Conservation (phyloP, 2,329 filamentous ascomycete species). For the Colletotrichum sidae region DNA sequence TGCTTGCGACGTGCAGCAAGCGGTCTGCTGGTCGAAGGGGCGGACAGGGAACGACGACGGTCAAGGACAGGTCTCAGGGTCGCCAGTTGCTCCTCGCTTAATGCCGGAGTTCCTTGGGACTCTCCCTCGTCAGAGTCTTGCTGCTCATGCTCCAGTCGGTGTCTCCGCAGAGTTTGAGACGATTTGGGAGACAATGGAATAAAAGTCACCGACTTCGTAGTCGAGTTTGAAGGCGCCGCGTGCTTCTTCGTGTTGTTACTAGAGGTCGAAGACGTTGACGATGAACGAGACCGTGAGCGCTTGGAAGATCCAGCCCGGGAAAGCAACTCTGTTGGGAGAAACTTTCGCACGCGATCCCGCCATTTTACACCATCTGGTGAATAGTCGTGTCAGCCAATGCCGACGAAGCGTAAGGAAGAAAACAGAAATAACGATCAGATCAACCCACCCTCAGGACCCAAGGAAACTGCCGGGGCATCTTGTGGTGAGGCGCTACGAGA, state of each 20-base stretch:
- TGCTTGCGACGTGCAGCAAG: conserved; percentile 40
- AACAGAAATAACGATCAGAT: conserved; percentile 38
- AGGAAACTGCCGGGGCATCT: conserved; percentile 35
- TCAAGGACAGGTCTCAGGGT: conserved; percentile 33
- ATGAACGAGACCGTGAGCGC: conserved; percentile 19
- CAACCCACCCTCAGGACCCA: conserved; percentile 39
- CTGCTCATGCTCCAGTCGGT: conserved; percentile 50
- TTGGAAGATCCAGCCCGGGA: conserved; percentile 23
- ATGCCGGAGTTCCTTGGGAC: conserved; percentile 21
- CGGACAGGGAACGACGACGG: conserved; percentile 47
- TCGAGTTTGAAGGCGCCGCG: conserved; percentile 36
- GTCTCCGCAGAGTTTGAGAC: conserved; percentile 56
- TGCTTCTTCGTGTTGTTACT: conserved; percentile 14
- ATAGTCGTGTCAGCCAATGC: conserved; percentile 7
- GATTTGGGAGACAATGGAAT: conserved; percentile 63
- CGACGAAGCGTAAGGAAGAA: not conserved
- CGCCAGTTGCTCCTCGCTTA: conserved; percentile 37
- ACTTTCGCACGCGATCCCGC: conserved; percentile 25
- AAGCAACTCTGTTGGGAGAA: conserved; percentile 19
- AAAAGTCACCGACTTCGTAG: conserved; percentile 58
- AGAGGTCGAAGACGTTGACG: conserved; percentile 31
- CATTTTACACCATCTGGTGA: conserved; percentile 46
- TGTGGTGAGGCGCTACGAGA: conserved; percentile 37
- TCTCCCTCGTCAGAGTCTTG: conserved; percentile 38
- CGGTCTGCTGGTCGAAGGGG: conserved; percentile 48